Evolutionary conservation across 2,329 filamentous ascomycete species (phyloP).

Genomic region (Talaromyces islandicus): DNA sequence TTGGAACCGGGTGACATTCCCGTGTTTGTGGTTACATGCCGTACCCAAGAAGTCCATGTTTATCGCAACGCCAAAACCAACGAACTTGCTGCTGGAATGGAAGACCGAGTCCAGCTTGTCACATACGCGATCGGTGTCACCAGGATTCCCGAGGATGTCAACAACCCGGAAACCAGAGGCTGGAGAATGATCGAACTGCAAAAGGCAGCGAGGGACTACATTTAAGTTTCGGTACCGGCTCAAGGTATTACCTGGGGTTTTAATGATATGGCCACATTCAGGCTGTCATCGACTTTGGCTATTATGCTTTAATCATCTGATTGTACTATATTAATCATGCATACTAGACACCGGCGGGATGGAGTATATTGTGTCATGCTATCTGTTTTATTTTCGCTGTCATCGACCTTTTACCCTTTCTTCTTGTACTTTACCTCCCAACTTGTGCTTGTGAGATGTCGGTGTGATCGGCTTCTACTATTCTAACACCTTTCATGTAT

Average conservation of each 20-base stretch:
- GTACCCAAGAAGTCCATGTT: conserved; percentile 96
- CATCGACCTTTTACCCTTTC: conserved; percentile 4
- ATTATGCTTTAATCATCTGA: conserved; percentile 13
- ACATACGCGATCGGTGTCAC: conserved; percentile 98
- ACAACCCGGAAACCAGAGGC: conserved; percentile 91
- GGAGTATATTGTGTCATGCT: conserved; percentile 16
- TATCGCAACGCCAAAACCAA: conserved; percentile 88
- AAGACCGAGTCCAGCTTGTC: conserved; percentile 96
- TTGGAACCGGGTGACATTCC: conserved; percentile 54
- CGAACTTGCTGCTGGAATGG: conserved; percentile 91
- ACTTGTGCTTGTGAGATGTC: conserved; percentile 7
- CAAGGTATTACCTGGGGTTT: background rate
- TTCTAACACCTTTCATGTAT: background rate
- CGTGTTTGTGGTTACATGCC: conserved; percentile 93
- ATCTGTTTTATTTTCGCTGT: background rate
- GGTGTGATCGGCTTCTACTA: conserved; percentile 1
- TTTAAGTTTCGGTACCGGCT: conserved; percentile 40
- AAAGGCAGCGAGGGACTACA: conserved; percentile 92
- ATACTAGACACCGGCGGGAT: conserved; percentile 31
- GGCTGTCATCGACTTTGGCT: background rate
- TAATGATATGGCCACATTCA: background rate
- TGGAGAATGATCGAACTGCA: conserved; percentile 98
- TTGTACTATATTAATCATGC: conserved; percentile 35
- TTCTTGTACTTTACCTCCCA: conserved; percentile 9
- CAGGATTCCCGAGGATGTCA: conserved; percentile 87